Evolutionary conservation across 2,329 filamentous ascomycete species (phyloP), one percentile per base, ranked within the genome.

Genomic region (Sporothrix variecibatus): DNA sequence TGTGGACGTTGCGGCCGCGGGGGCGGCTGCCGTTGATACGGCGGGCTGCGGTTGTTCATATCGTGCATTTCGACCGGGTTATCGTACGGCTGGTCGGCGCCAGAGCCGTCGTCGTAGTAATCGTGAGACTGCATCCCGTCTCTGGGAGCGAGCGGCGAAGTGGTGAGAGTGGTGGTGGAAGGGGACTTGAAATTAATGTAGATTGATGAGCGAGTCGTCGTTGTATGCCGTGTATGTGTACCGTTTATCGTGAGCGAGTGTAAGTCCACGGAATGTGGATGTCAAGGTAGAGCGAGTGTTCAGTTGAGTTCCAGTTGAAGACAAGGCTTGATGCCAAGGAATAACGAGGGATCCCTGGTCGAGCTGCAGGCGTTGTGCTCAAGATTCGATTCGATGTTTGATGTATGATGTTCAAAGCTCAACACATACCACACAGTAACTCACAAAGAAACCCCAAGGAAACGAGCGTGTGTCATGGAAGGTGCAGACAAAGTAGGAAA

Each of bases 91-190:
- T 72, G 51, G 8, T 73, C 71, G 60, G 67, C n/a, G 68, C 71
- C 67, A 40, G 17, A 49, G 28, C 72, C 72, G 60, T 73, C 72
- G 15, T 69, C 60, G 71, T 65, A 17, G 46, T 75, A 73, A 2
- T 75, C 72, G 72, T 75, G 74, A 15, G 72, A 71, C 70, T 75
- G 75, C 75, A 76, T 76, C 53, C 70, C 20, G 58, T 38, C 62
- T 28, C 38, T 26, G n/a, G 40, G 62, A 46, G 38, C 62, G 38
- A 28, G 38, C 23, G 40, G 51, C 20, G 9, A n/a, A 7, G 5
- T 15, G 17, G 56, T n/a, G 51, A 4, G 2, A 6, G 56, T 31
- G 12, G 26, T 31, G 56, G 34, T 65, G 3, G 3, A 6, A 12
- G 4, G 9, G 34, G 34, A 34, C 34, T 34, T 34, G 34, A 3